Evolutionary conservation across 1,284 basidiomycete genomes (phyloP), one percentile per base, ranked within the genome.

Genomic region (Sporisorium reilianum): DNA sequence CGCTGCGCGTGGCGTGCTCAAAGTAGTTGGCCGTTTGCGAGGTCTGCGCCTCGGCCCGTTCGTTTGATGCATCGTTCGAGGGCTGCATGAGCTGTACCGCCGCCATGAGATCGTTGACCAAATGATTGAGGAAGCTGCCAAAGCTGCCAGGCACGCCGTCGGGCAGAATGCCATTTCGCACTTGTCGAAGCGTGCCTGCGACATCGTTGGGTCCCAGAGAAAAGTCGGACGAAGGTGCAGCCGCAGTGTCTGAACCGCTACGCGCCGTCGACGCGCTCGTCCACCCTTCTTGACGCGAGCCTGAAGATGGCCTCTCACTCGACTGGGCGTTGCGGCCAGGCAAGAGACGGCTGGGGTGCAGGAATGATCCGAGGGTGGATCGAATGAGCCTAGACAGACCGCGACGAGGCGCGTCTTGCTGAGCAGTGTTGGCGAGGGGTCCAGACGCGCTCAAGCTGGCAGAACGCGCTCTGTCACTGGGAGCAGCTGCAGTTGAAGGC

Each of bases 101-200:
- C n/a, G 57, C 75, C 66, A 64, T 72, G 30, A 81, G 59, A 44
- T 81, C 80, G 11, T 60, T 52, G 6, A 80, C 55, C 55, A 80
- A 50, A 23, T 81, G 77, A 45, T 80, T 72, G 48, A 81, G 57
- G 52, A 81, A 81, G 34, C 65, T 71, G 49, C 79, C 78, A 45
- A 81, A 81, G 42, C 74, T 73, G 16, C 75, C 80, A 1, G 79
- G 75, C 7, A 76, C 79, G 23, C 79, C 79, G 28, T 78, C 64
- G 5, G 72, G 61, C 26, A 78, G 50, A 20, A 70, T 55, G 0
- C 77, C 77, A 20, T 77, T 70, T 23, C 79, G 55, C 25, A 78
- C 79, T 10, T 71, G 66, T 16, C 70, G 69, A 5, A 80, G 63
- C 12, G 73, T 56, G 30, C 74, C 74, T 4, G 55, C 58, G 16